Percentiles rank a stretch among this genome's conserved stretches.
These are phyloP conservation scores for Russula foetens DNA, from an alignment of 768 basidiomycete species.

Conservation along the genomic window DNA sequence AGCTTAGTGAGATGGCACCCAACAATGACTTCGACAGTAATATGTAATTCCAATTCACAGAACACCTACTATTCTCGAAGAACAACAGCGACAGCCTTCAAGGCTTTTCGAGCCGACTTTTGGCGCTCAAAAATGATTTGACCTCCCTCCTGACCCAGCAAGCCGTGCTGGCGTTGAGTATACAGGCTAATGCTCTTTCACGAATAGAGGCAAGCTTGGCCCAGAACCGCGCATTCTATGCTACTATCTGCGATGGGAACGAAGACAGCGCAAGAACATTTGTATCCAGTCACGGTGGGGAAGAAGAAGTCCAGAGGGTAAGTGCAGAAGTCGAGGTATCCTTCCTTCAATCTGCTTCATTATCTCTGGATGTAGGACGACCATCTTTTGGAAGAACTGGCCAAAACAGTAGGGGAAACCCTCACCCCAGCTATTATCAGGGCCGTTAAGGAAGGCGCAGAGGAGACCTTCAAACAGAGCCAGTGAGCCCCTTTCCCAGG, in stretches of 20 bases:
- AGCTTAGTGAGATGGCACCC: neutral
- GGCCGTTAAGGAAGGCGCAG: neutral
- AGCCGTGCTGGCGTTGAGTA: slow-evolving; percentile 1
- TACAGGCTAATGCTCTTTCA: slow-evolving; percentile 1
- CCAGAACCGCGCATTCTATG: neutral
- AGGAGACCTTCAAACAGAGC: slow-evolving; percentile 6
- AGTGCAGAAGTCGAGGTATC: neutral
- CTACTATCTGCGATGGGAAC: neutral
- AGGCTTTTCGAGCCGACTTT: neutral
- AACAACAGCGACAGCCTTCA: neutral
- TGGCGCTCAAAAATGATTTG: slow-evolving; percentile 1
- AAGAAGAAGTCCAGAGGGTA: slow-evolving; percentile 8
- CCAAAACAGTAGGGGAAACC: slow-evolving; percentile 2
- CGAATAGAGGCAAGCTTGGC: slow-evolving; percentile 3
- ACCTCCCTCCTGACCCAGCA: slow-evolving; percentile 5
- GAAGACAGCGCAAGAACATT: slow-evolving; percentile 4
- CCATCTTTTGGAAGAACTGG: slow-evolving; percentile 4
- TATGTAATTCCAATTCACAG: neutral
- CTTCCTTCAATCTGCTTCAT: neutral
- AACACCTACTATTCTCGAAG: slow-evolving; percentile 3
- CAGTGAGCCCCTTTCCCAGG: neutral
- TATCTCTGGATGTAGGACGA: neutral
- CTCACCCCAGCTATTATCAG: slow-evolving; percentile 2
- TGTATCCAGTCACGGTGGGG: slow-evolving; percentile 8
- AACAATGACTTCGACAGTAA: neutral